These are phyloP conservation scores for Pichia sp. DNA, from an alignment of 1,139 yeast species.

Conservation along the genomic window DNA sequence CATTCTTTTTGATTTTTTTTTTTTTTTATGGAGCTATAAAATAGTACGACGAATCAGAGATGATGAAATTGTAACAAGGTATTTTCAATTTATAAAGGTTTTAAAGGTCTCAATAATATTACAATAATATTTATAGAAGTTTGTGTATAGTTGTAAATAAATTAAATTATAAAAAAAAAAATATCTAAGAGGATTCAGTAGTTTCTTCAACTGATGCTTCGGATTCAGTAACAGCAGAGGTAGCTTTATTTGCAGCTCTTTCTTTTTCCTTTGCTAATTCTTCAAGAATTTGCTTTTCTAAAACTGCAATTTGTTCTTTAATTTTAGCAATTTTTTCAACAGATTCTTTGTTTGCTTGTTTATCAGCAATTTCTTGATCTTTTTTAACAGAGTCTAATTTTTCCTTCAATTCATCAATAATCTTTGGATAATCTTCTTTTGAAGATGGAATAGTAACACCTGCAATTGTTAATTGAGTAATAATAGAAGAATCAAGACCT, in stretches of 20 bases:
- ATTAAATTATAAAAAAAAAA: no score
- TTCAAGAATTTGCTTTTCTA: slow-evolving; percentile 27
- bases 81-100: no score
- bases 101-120: no score
- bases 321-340: slow-evolving; percentile 54
- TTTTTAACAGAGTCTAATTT: slow-evolving; percentile 66
- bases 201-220: slow-evolving; percentile 2
- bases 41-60: neutral
- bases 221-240: slow-evolving; percentile 16
- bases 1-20: no score
- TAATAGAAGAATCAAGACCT: slow-evolving; percentile 73
- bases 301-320: slow-evolving; percentile 35
- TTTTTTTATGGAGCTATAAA: neutral
- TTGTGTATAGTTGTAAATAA: no score
- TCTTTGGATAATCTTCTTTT: slow-evolving; percentile 62
- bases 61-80: no score
- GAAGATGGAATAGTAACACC: slow-evolving; percentile 76
- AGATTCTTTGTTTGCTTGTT: slow-evolving; percentile 55
- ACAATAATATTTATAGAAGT: no score
- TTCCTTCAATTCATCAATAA: slow-evolving; percentile 64
- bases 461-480: slow-evolving; percentile 71
- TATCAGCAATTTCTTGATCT: slow-evolving; percentile 79
- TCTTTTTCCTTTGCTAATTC: slow-evolving; percentile 28
- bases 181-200: neutral
- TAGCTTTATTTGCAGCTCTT: slow-evolving; percentile 16